A percentile compares a stretch with the other conserved stretches of the same genome.
These are phyloP conservation scores for Umbilicus rupestris DNA, from an alignment of 164 flowering plant genomes.

Conservation along the genomic window DNA sequence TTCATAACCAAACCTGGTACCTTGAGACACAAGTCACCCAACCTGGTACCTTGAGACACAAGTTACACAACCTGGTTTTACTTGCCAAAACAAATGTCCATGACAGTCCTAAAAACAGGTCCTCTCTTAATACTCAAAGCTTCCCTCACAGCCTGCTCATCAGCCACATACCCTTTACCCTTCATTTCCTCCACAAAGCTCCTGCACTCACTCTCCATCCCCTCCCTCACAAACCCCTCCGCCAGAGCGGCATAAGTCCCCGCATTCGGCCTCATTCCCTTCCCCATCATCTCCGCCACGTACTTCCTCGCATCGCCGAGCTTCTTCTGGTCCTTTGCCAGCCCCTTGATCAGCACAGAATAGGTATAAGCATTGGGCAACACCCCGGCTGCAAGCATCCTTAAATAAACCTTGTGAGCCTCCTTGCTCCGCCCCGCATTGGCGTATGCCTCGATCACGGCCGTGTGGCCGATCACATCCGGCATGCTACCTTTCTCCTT, in stretches of 20 bases:
- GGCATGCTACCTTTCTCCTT: conserved; percentile 84
- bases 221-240: conserved; percentile 48
- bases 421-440: conserved; percentile 64
- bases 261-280: conserved; percentile 54
- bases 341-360: conserved; percentile 51
- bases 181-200: conserved; percentile 52
- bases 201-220: conserved; percentile 42
- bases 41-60: background rate
- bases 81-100: conserved; percentile 43
- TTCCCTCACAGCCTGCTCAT: conserved; percentile 54
- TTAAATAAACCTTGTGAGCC: conserved; percentile 45
- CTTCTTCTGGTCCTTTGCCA: conserved; percentile 33
- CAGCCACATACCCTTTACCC: conserved; percentile 46
- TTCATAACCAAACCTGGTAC: background rate
- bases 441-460: conserved; percentile 73
- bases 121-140: conserved; percentile 43
- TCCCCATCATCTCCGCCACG: conserved; percentile 61
- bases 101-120: conserved; percentile 30
- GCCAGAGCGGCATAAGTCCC: conserved; percentile 40
- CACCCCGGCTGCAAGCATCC: conserved; percentile 73
- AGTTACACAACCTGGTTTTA: conserved; percentile 5
- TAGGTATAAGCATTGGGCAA: conserved; percentile 78
- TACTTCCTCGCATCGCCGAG: conserved; percentile 52
- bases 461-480: conserved; percentile 78
- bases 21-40: background rate